Conservation (phyloP, 768 basidiomycete genomes). For the Pleurotus citrinopileatus region DNA sequence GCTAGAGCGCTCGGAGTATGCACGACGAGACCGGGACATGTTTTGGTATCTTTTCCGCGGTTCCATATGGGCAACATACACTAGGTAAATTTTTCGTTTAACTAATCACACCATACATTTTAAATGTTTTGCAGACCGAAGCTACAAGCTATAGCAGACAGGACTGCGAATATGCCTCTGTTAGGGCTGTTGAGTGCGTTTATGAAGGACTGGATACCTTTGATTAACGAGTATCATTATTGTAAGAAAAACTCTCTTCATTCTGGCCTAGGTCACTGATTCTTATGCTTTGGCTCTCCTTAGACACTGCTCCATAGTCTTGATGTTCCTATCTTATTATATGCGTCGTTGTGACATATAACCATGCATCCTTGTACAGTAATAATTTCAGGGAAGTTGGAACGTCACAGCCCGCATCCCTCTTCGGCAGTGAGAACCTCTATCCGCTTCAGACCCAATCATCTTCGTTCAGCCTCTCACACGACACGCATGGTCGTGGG, state of each 20-base stretch:
- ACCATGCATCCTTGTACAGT: slow-evolving; percentile 13
- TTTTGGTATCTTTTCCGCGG: slow-evolving; percentile 85
- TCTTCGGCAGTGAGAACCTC: background rate
- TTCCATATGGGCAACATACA: slow-evolving; percentile 80
- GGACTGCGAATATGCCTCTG: slow-evolving; percentile 54
- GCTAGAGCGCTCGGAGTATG: slow-evolving; percentile 77
- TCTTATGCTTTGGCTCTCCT: background rate
- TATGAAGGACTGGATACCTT: slow-evolving; percentile 81
- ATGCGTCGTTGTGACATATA: slow-evolving; percentile 14
- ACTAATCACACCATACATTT: slow-evolving; percentile 2
- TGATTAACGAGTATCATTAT: slow-evolving; percentile 90
- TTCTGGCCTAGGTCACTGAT: slow-evolving; percentile 10
- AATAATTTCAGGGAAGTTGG: background rate
- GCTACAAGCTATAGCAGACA: slow-evolving; percentile 59
- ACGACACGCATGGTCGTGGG: background rate
- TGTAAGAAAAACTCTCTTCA: slow-evolving; percentile 51
- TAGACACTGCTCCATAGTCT: slow-evolving; percentile 41
- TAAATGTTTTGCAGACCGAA: slow-evolving; percentile 57
- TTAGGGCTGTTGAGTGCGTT: slow-evolving; percentile 69
- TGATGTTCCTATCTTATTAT: slow-evolving; percentile 14
- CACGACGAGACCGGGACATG: slow-evolving; percentile 77
- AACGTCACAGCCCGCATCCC: background rate
- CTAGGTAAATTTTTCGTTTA: slow-evolving; percentile 43
- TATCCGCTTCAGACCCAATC: background rate
- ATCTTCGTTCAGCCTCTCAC: background rate